These are phyloP conservation scores for Clonostachys sp. DNA, from an alignment of 2,329 filamentous ascomycete genomes.

Conservation along the genomic window DNA sequence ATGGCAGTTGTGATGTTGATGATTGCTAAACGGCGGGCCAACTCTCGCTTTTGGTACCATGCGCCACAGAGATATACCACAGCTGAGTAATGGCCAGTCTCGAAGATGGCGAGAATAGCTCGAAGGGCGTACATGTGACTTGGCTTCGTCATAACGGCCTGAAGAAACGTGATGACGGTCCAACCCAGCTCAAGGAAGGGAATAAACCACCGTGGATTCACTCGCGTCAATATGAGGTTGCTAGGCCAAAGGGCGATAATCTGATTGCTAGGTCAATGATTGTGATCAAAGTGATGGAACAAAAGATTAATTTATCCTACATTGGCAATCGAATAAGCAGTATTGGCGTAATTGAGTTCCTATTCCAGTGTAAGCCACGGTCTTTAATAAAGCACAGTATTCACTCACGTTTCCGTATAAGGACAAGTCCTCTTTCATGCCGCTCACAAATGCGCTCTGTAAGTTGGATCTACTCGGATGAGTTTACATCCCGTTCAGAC, in stretches of 20 bases:
- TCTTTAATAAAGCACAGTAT: not conserved
- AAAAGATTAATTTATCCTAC: not conserved
- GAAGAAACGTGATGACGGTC: constrained; percentile 11
- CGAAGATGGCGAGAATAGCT: constrained; percentile 17
- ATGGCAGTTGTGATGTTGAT: constrained; percentile 4
- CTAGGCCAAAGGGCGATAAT: constrained; percentile 1
- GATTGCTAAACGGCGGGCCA: not conserved
- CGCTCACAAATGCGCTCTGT: not conserved
- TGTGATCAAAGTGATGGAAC: not conserved
- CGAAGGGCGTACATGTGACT: constrained; percentile 17
- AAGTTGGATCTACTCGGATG: not conserved
- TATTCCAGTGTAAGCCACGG: not conserved
- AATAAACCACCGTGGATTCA: constrained; percentile 7
- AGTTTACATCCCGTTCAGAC: not conserved
- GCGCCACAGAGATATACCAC: not conserved
- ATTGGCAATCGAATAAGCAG: constrained; percentile 1
- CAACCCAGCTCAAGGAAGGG: constrained; percentile 10
- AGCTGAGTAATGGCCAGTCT: constrained; percentile 4
- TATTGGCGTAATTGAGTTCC: constrained; percentile 2
- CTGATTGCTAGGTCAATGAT: not conserved
- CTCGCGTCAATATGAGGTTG: not conserved
- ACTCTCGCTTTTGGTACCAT: not conserved
- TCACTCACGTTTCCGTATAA: not conserved
- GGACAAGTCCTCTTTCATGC: not conserved
- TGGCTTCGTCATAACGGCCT: constrained; percentile 11